Evolutionary conservation across 139 green algal genomes (phyloP), one percentile per base, ranked within the genome.

Genomic region (Chlorella sp.): DNA sequence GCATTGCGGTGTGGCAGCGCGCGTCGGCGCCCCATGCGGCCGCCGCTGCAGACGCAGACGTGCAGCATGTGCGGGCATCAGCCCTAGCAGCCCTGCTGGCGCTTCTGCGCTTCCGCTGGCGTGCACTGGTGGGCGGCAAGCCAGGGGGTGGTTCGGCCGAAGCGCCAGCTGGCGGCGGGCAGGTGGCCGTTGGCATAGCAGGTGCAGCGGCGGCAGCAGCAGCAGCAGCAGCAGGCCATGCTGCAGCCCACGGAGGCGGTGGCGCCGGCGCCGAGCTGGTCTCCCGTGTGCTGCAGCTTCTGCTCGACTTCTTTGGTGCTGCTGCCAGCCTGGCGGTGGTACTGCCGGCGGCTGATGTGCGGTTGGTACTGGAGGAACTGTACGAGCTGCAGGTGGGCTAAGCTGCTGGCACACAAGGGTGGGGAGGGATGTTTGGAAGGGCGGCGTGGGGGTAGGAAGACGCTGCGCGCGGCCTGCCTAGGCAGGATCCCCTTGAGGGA

Each of bases 331-430:
- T 34, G 48, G 64, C 71, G 34, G 83, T 76, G 12, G 85, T 92
- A 78, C 89, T 84, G 66, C 42, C 83, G 64, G 69, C 89, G 21
- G 78, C 42, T 0, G 89, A 92, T 68, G 89, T 89, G 78, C 30
- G 85, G 66, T 42, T 88, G n/a, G 89, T 92, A n/a, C 71, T 92
- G 34, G 89, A 92, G 32, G 85, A 89, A n/a, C 89, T 92, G n/a
- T 90, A 71, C 40, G 89, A 92, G 78, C 78, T 92, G 78, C 87
- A 90, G 78, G 87, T 79, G 28, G 9, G 77, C 37, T 71, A 32
- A 86, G 30, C 26, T 18, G 48, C 14, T 36, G 21, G 40, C 1
- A 57, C 48, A 9, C 48, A 57, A 57, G 48, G 48, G 48, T 73
- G 66, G 24, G 11, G 66, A 3, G 26, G 66, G 9, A 57, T 57